phyloP scores from a whole-genome alignment of 2,329 filamentous ascomycete genomes.

The Lithohypha guttulata region DNA sequence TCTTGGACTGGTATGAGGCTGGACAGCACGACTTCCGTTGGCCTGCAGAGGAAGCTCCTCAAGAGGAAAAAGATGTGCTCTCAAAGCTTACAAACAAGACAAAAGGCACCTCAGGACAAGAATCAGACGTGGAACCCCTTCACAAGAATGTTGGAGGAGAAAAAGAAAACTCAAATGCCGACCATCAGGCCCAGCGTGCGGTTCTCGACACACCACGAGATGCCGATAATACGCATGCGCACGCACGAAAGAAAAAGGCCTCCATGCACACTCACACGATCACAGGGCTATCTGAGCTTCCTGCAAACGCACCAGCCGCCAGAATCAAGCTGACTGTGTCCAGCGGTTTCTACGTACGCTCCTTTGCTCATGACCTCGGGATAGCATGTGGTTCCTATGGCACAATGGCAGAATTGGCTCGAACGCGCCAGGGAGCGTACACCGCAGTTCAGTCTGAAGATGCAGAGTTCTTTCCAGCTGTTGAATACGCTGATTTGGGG shows the following conservation, averaged over 20 bases:
- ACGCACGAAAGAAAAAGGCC: conserved; percentile 19
- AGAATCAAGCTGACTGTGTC: conserved; percentile 84
- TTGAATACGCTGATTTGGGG: conserved; percentile 67
- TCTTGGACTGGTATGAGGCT: conserved; percentile 74
- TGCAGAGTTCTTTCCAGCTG: conserved; percentile 44
- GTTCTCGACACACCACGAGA: not conserved
- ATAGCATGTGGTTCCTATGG: conserved; percentile 68
- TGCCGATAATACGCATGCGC: conserved; percentile 7
- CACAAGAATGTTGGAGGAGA: not conserved
- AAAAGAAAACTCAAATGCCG: not conserved
- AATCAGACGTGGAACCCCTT: not conserved
- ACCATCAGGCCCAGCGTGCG: conserved; percentile 21
- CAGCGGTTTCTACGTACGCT: conserved; percentile 93
- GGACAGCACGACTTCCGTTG: conserved; percentile 69
- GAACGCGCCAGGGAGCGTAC: conserved; percentile 74
- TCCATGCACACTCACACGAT: conserved; percentile 20
- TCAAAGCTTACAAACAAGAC: conserved; percentile 48
- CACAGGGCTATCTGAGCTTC: conserved; percentile 11
- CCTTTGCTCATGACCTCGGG: conserved; percentile 84
- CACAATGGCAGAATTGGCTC: conserved; percentile 74
- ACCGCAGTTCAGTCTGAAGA: conserved; percentile 14
- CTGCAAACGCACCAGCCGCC: conserved; percentile 52
- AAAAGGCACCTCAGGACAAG: conserved; percentile 8
- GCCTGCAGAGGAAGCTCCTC: conserved; percentile 67
- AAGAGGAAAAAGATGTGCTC: conserved; percentile 63